phyloP scores from a whole-genome alignment of 352 stramenopile genomes.

The Pythium folliculosum region DNA sequence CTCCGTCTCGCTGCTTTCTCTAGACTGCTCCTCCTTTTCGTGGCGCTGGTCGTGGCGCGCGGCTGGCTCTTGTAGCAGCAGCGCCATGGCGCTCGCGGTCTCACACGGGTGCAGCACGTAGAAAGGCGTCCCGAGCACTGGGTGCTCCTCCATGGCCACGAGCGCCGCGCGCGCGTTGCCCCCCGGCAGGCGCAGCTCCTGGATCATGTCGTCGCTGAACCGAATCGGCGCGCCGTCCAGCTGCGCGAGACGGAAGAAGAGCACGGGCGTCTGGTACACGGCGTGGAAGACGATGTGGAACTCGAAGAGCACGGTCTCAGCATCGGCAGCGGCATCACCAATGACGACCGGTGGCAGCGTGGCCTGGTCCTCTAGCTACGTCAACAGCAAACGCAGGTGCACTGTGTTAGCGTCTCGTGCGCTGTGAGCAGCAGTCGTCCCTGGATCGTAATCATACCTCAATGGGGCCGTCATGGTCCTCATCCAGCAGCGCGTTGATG shows the following conservation, averaged over 20 bases:
- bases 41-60: neutral
- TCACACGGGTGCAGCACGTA: conserved; percentile 82
- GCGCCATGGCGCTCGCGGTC: conserved; percentile 61
- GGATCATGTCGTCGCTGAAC: neutral
- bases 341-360: neutral
- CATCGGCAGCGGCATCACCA: neutral
- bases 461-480: neutral
- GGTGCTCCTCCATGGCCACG: conserved; percentile 71
- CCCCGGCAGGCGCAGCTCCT: conserved; percentile 38
- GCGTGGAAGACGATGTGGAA: conserved; percentile 85
- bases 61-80: conserved; percentile 43
- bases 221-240: conserved; percentile 46
- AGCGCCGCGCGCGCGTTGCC: conserved; percentile 36
- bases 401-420: neutral
- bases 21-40: neutral
- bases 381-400: neutral
- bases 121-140: conserved; percentile 65
- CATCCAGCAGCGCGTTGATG: conserved; percentile 22
- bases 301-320: conserved; percentile 51
- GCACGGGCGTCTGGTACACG: conserved; percentile 71
- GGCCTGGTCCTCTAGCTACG: conserved; percentile 8
- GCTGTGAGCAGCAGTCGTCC: neutral
- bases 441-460: neutral
- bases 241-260: conserved; percentile 58
- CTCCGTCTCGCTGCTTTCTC: neutral